These are phyloP conservation scores for Cercospora sesami DNA, from an alignment of 2,329 filamentous ascomycete genomes.

Conservation along the genomic window DNA sequence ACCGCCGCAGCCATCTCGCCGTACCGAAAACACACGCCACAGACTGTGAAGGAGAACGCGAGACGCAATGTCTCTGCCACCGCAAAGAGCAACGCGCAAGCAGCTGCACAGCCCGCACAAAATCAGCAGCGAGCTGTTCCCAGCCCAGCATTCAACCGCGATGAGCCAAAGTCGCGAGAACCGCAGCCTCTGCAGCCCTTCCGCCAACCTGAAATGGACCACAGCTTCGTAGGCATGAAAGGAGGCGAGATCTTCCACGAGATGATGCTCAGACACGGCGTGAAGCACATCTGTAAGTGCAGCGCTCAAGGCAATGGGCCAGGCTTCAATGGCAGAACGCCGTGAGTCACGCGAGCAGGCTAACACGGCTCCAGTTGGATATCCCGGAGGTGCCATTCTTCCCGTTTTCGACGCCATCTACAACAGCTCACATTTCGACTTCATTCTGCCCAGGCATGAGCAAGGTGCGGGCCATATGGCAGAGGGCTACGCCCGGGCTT, in stretches of 20 bases:
- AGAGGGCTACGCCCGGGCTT: slow-evolving; percentile 91
- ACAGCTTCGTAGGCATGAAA: slow-evolving; percentile 83
- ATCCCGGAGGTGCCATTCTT: slow-evolving; percentile 93
- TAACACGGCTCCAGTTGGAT: slow-evolving; percentile 52
- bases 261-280: slow-evolving; percentile 92
- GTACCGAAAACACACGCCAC: slow-evolving; percentile 36
- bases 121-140: slow-evolving; percentile 43
- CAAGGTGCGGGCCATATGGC: slow-evolving; percentile 99
- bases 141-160: slow-evolving; percentile 53
- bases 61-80: slow-evolving; percentile 43
- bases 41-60: slow-evolving; percentile 22
- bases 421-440: slow-evolving; percentile 95
- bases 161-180: slow-evolving; percentile 41
- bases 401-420: slow-evolving; percentile 99
- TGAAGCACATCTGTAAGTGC: slow-evolving; percentile 89
- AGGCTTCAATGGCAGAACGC: slow-evolving; percentile 10
- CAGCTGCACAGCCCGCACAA: slow-evolving; percentile 39
- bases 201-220: slow-evolving; percentile 53
- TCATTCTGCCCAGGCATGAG: slow-evolving; percentile 92
- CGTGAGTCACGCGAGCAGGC: slow-evolving; percentile 15
- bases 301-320: background rate
- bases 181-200: slow-evolving; percentile 51
- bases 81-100: slow-evolving; percentile 47
- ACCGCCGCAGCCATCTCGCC: slow-evolving; percentile 47
- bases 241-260: slow-evolving; percentile 98